A percentile compares a stretch with the other conserved stretches of the same genome.
phyloP scores from a whole-genome alignment of 768 basidiomycete species.

The Collybia sordida region DNA sequence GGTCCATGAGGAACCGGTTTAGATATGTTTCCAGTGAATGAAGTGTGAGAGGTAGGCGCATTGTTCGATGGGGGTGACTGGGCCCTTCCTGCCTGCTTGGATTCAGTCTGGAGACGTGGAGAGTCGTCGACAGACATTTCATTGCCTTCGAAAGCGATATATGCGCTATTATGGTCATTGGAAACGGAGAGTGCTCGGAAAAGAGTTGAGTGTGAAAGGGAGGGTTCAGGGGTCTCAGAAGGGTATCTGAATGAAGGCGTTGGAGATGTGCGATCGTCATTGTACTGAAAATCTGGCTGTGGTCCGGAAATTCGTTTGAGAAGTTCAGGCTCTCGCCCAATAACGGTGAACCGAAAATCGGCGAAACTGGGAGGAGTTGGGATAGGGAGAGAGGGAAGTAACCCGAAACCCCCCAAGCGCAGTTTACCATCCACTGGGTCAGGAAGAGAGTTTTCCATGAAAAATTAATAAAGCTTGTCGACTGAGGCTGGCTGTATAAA shows the following conservation, averaged over 20 bases:
- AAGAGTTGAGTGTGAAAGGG: constrained; percentile 15
- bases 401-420: not conserved
- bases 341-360: constrained; percentile 48
- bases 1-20: too few relatives aligned
- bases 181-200: constrained; percentile 15
- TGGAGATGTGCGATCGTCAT: constrained; percentile 12
- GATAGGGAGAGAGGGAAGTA: not conserved
- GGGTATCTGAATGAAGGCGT: constrained; percentile 17
- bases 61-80: too few relatives aligned
- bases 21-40: too few relatives aligned
- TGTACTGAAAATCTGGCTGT: constrained; percentile 24
- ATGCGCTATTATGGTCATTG: not conserved
- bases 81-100: not conserved
- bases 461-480: too few relatives aligned
- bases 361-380: constrained; percentile 39
- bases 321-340: constrained; percentile 53
- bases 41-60: too few relatives aligned
- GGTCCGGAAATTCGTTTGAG: constrained; percentile 48
- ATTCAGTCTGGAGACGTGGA: not conserved
- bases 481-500: too few relatives aligned
- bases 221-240: constrained; percentile 6
- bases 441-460: too few relatives aligned
- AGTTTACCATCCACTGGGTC: too few relatives aligned
- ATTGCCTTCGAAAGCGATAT: constrained; percentile 3
- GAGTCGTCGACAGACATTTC: not conserved